Conservation (phyloP, 495 filamentous ascomycete species). For the Podospora appendiculata region DNA sequence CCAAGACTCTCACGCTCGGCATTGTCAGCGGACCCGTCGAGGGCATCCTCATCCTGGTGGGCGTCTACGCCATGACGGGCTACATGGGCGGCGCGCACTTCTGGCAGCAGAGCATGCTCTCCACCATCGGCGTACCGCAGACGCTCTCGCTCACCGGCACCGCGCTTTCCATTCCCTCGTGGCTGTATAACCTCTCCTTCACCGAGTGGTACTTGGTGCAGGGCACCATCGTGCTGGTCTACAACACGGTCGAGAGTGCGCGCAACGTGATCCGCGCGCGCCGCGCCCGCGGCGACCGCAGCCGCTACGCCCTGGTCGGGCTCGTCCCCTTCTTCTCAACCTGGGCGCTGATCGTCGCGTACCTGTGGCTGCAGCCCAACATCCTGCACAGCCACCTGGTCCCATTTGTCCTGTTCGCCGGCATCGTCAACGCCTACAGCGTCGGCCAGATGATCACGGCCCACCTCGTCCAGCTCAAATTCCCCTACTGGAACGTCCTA, state of each 20-base stretch:
- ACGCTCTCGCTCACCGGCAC: conserved; percentile 53
- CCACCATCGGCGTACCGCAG: conserved; percentile 59
- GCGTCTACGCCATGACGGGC: conserved; percentile 79
- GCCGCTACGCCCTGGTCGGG: conserved; percentile 66
- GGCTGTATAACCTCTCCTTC: conserved; percentile 70
- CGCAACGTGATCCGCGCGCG: conserved; percentile 77
- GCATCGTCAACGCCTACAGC: conserved; percentile 84
- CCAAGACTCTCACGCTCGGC: conserved; percentile 86
- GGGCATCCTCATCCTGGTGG: conserved; percentile 76
- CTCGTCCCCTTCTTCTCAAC: conserved; percentile 68
- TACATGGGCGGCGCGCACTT: conserved; percentile 80
- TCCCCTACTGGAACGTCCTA: conserved; percentile 83
- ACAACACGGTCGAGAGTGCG: conserved; percentile 70
- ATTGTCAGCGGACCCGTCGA: conserved; percentile 93
- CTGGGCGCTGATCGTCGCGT: conserved; percentile 68
- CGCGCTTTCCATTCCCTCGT: conserved; percentile 46
- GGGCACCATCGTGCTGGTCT: conserved; percentile 70
- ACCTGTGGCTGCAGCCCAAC: conserved; percentile 74
- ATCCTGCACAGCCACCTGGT: conserved; percentile 77
- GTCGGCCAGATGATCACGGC: conserved; percentile 94
- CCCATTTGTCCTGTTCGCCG: conserved; percentile 79
- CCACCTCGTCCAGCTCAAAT: conserved; percentile 74
- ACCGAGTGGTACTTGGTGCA: conserved; percentile 93
- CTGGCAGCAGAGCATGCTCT: conserved; percentile 79
- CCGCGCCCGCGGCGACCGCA: conserved; percentile 59